Conservation (phyloP, 2,329 filamentous ascomycete genomes). For the Arachnomyces sp. region DNA sequence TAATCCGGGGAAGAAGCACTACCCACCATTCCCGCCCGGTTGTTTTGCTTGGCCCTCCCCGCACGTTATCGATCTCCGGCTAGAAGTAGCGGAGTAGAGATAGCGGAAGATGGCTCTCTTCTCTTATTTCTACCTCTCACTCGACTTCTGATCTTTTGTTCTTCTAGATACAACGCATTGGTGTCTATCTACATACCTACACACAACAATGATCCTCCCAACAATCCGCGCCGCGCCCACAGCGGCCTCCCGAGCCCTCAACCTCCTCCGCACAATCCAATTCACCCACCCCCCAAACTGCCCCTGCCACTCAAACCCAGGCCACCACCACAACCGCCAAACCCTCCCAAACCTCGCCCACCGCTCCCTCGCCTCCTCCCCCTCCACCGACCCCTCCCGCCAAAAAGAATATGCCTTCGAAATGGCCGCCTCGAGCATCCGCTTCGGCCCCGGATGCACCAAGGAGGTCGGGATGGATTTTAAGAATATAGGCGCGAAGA, state of each 20-base stretch:
- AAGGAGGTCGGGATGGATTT: constrained; percentile 98
- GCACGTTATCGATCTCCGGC: too few relatives aligned
- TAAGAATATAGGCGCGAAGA: constrained; percentile 77
- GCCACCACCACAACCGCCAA: constrained; percentile 60
- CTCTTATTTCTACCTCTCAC: background rate
- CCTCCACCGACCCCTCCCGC: constrained; percentile 67
- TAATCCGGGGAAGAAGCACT: too few relatives aligned
- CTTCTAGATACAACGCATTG: too few relatives aligned
- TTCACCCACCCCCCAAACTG: constrained; percentile 80
- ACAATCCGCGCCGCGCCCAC: constrained; percentile 39
- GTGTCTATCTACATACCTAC: background rate
- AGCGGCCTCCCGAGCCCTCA: constrained; percentile 42
- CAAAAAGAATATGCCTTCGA: constrained; percentile 98
- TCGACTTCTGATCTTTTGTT: background rate
- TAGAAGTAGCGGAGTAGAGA: too few relatives aligned
- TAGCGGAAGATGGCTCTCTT: too few relatives aligned
- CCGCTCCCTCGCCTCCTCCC: constrained; percentile 65
- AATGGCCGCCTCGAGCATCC: constrained; percentile 91
- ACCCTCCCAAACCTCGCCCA: constrained; percentile 43
- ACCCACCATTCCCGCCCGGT: too few relatives aligned
- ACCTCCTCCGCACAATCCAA: constrained; percentile 78
- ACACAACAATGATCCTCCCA: constrained; percentile 28
- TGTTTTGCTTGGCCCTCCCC: too few relatives aligned
- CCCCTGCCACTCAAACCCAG: constrained; percentile 87
- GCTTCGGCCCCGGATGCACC: constrained; percentile 87